Base-by-base conservation (phyloP, 257 asterid species). In the Solanum lycopersicoides region DNA sequence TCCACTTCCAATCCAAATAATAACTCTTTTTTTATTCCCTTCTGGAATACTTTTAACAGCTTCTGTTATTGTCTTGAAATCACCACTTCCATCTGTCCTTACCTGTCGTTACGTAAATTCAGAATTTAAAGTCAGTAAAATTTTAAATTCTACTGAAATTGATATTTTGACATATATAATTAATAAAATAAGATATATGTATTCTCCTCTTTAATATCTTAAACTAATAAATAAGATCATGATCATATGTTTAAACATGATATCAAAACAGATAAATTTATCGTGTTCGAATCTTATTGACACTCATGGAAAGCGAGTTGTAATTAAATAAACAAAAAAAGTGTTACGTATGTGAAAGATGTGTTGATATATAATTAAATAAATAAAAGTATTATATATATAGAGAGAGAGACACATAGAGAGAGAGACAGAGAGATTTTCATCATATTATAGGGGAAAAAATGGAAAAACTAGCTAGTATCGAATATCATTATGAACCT, bases 1-100 rank as follows among this genome's bases (percentile, higher is more conserved):
- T 60, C 99, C 99, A 0, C 94, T 91, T 0, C 94, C 98, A 7
- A 97, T 83, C 18, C 86, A 88, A n/a, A 97, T 82, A 15, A 94
- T 44, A 2, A 92, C 92, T 2, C 98, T 96, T 1, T 89, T 83
- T 32, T 42, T 91, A 86, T 95, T 97, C 1, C 85, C 91, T 0
- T 15, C 21, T 0, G 99, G 98, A 20, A 95, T 75, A 90, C 95
- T 91, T 0, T 89, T 89, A 2, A 97, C 21, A 25, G 99, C 98
- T 0, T 93, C 98, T 0, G 30, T 39, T 0, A 97, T 23, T 0
- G 98, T 95, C 88, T 93, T 93, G 92, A 94, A 97, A 34, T 94
- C 91, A 0, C 98, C 97, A 2, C 89, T 84, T 16, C 98, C 98
- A 3, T 89, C 93, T 32, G 83, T 28, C 18, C 71, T 88, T 7